phyloP scores from a whole-genome alignment of 768 basidiomycete genomes.

The Boletus reticuloceps region DNA sequence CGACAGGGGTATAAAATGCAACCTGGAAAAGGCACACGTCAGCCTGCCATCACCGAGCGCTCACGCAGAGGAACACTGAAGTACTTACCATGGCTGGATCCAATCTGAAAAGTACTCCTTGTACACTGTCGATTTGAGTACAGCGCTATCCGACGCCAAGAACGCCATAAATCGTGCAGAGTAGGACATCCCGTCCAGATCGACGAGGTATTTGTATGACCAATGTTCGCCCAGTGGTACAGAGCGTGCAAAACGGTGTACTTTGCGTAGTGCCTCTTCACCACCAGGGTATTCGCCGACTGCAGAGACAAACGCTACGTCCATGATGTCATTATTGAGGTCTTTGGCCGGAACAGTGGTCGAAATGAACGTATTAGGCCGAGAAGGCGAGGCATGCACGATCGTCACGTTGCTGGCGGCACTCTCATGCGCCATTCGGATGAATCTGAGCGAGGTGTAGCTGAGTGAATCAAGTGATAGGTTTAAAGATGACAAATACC shows the following conservation, averaged over 20 bases:
- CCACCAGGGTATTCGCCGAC: conserved; percentile 81
- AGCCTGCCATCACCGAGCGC: neutral
- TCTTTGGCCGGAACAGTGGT: conserved; percentile 54
- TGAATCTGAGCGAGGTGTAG: conserved; percentile 41
- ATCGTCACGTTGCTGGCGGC: conserved; percentile 54
- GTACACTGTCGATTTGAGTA: conserved; percentile 89
- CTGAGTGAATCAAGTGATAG: neutral
- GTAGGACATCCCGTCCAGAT: conserved; percentile 95
- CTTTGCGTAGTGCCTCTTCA: conserved; percentile 54
- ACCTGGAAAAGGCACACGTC: conserved; percentile 44
- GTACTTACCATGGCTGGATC: conserved; percentile 81
- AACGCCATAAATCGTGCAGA: conserved; percentile 86
- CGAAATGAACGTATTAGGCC: conserved; percentile 55
- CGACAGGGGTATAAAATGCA: conserved; percentile 93
- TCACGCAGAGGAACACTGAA: neutral
- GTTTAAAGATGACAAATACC: conserved; percentile 40
- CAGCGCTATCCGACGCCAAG: conserved; percentile 83
- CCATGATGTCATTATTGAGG: conserved; percentile 82
- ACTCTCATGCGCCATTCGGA: conserved; percentile 69
- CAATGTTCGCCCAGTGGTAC: conserved; percentile 86
- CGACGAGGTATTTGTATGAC: conserved; percentile 90
- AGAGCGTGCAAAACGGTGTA: conserved; percentile 69
- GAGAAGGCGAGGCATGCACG: conserved; percentile 65
- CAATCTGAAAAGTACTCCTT: conserved; percentile 89
- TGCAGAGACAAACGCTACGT: conserved; percentile 80